phyloP scores from a whole-genome alignment of 495 filamentous ascomycete species.

The Penicillium egyptiacum region DNA sequence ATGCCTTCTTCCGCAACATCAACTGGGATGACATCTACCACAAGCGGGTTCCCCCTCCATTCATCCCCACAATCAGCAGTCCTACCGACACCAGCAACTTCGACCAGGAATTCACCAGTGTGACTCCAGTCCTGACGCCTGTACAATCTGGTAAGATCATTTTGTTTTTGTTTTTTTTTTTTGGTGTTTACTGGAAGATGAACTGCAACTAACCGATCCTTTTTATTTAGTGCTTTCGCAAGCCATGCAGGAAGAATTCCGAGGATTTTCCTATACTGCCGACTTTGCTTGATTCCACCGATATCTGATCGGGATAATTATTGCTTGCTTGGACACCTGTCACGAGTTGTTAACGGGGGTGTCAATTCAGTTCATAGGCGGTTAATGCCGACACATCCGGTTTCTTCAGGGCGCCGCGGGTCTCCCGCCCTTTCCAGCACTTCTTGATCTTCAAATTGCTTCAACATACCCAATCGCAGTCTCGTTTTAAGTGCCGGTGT shows the following conservation, averaged over 20 bases:
- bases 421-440: constrained; percentile 14
- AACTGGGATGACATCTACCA: constrained; percentile 99
- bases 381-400: constrained; percentile 15
- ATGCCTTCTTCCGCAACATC: constrained; percentile 96
- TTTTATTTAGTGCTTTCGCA: constrained; percentile 80
- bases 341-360: constrained; percentile 5
- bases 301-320: constrained; percentile 17
- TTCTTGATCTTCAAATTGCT: constrained; percentile 25
- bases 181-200: background rate
- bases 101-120: constrained; percentile 97
- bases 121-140: constrained; percentile 94
- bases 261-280: constrained; percentile 93
- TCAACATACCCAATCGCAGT: constrained; percentile 33
- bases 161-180: background rate
- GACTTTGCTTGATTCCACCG: constrained; percentile 57
- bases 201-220: constrained; percentile 16
- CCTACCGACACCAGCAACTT: constrained; percentile 99
- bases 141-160: constrained; percentile 90
- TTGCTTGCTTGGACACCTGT: constrained; percentile 16
- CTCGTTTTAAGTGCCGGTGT: constrained; percentile 27
- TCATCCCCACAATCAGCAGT: constrained; percentile 82
- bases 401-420: constrained; percentile 19
- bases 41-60: constrained; percentile 86
- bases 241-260: constrained; percentile 99
- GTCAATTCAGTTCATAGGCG: constrained; percentile 5